Conservation (phyloP, 148 eudicot genomes). For the Vaccinium corymbosum region DNA sequence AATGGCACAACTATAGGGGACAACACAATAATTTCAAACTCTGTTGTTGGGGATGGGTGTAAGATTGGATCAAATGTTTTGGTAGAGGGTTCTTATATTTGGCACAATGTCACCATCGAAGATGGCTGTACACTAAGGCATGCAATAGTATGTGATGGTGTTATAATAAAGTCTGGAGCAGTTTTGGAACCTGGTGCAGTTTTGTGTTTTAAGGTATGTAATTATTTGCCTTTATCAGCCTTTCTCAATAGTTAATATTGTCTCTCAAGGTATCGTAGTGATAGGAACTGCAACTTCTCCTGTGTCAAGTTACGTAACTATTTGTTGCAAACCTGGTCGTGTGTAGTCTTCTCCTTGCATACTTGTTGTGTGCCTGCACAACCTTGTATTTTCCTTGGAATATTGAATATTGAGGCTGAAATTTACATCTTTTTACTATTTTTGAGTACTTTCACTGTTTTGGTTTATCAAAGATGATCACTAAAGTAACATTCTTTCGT, state of each 20-base stretch:
- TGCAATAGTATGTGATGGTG: slow-evolving; percentile 93
- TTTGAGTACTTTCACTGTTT: neutral
- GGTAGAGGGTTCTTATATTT: slow-evolving; percentile 82
- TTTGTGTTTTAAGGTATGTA: slow-evolving; percentile 75
- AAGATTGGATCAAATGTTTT: slow-evolving; percentile 76
- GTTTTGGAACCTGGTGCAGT: slow-evolving; percentile 82
- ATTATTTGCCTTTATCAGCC: neutral
- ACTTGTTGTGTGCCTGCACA: neutral
- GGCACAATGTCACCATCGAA: slow-evolving; percentile 79
- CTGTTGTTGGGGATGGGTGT: slow-evolving; percentile 87
- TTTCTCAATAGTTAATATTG: slow-evolving; percentile 13
- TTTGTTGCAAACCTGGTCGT: neutral
- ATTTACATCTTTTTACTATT: neutral
- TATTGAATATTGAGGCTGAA: neutral
- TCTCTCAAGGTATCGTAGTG: neutral
- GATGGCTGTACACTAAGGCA: slow-evolving; percentile 79
- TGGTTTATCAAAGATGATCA: neutral
- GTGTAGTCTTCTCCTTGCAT: neutral
- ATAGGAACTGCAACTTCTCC: neutral
- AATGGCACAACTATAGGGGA: slow-evolving; percentile 64
- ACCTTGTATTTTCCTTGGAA: slow-evolving; percentile 3
- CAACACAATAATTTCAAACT: slow-evolving; percentile 61
- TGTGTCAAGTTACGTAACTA: neutral
- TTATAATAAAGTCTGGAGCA: slow-evolving; percentile 65
- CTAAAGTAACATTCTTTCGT: neutral